Evolutionary conservation across 2,329 filamentous ascomycete genomes (phyloP).

Genomic region (Blastomyces parvus): DNA sequence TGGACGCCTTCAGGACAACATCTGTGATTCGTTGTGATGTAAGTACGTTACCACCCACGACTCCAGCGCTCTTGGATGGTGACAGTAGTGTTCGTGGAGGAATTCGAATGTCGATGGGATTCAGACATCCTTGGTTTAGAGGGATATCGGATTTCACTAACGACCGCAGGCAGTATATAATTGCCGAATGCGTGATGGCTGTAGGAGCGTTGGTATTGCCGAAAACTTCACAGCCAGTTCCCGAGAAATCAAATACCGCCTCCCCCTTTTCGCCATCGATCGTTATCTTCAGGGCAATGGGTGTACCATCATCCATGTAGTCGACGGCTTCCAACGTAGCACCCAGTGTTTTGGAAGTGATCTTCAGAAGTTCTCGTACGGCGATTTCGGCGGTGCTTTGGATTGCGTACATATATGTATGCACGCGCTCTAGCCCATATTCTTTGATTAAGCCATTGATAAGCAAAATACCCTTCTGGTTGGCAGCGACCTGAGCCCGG

Average conservation of each 20-base stretch:
- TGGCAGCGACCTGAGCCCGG: conserved; percentile 77
- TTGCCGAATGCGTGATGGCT: conserved; percentile 72
- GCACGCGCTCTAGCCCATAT: conserved; percentile 66
- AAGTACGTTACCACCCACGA: conserved; percentile 74
- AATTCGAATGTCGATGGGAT: conserved; percentile 65
- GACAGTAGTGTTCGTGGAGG: conserved; percentile 63
- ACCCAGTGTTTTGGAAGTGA: conserved; percentile 58
- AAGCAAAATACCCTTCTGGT: conserved; percentile 72
- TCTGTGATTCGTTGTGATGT: conserved; percentile 74
- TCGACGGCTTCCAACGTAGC: conserved; percentile 65
- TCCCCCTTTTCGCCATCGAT: conserved; percentile 67
- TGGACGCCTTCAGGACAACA: conserved; percentile 70
- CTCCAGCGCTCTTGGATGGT: conserved; percentile 65
- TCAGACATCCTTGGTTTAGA: conserved; percentile 75
- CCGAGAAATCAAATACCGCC: conserved; percentile 67
- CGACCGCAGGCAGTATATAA: conserved; percentile 76
- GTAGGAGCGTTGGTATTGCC: conserved; percentile 72
- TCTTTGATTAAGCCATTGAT: conserved; percentile 67
- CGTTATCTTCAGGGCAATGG: conserved; percentile 63
- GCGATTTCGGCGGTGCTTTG: conserved; percentile 70
- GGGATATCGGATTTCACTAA: conserved; percentile 75
- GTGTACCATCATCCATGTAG: conserved; percentile 79
- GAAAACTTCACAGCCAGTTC: conserved; percentile 71
- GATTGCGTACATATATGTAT: conserved; percentile 76
- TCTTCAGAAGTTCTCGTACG: conserved; percentile 63